Conservation (phyloP, 108 stramenopile genomes). For the Nannochloropsis gaditana region DNA sequence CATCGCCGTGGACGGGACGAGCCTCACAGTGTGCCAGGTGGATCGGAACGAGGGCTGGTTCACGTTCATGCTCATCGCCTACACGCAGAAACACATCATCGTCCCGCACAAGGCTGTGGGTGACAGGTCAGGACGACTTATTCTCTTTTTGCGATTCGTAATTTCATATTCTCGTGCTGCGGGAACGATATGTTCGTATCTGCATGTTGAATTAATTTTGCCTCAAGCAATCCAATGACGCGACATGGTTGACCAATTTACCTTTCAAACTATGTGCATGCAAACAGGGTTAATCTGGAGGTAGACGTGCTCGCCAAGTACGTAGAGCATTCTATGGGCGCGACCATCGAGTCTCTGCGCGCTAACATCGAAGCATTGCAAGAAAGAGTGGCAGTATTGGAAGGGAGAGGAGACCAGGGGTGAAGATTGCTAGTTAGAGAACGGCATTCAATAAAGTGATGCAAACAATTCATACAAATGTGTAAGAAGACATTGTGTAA, state of each 20-base stretch:
- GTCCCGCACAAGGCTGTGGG: constrained; percentile 32
- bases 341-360: constrained; percentile 28
- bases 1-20: constrained; percentile 93
- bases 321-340: constrained; percentile 44
- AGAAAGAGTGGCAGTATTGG: not conserved
- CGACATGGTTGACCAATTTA: no score
- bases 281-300: constrained; percentile 32
- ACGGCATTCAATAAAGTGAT: no score
- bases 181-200: no score
- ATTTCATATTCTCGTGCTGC: no score
- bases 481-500: no score
- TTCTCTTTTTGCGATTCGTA: not conserved
- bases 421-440: no score
- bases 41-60: constrained; percentile 71
- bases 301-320: constrained; percentile 96
- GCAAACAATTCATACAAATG: no score
- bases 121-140: constrained; percentile 22
- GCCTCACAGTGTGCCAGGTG: constrained; percentile 85
- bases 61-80: constrained; percentile 96
- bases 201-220: no score
- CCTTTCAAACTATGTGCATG: not conserved
- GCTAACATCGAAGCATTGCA: not conserved
- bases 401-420: no score
- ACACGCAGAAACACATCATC: constrained; percentile 68
- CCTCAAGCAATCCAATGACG: no score